These are phyloP conservation scores for Suillus subalutaceus DNA, from an alignment of 768 basidiomycete species.

Conservation along the genomic window DNA sequence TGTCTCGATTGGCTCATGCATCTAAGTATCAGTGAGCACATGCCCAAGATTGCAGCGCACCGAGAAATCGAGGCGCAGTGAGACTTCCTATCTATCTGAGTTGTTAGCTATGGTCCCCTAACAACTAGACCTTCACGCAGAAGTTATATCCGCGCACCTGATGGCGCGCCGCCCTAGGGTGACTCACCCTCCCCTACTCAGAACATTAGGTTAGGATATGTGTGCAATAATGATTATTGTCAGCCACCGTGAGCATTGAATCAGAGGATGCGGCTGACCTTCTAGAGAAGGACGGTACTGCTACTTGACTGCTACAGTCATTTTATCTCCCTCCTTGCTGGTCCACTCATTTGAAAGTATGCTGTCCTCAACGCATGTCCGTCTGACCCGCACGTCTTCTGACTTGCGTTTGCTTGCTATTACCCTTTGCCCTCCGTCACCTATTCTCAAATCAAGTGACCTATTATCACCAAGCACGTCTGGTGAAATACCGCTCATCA, in stretches of 20 bases:
- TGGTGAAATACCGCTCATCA: slow-evolving; percentile 55
- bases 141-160: no score
- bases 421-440: slow-evolving; percentile 46
- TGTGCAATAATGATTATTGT: background rate
- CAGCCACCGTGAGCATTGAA: background rate
- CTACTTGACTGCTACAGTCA: slow-evolving; percentile 7
- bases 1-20: no score
- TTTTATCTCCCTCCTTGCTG: background rate
- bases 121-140: no score
- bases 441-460: slow-evolving; percentile 43
- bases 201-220: no score
- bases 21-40: no score
- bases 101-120: no score
- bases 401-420: slow-evolving; percentile 41
- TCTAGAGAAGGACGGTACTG: slow-evolving; percentile 16
- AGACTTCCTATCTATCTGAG: no score
- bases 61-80: no score
- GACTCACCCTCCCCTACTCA: no score
- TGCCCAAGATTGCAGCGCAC: no score
- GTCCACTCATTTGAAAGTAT: background rate
- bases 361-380: slow-evolving; percentile 22
- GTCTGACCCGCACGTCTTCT: slow-evolving; percentile 44
- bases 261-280: slow-evolving; percentile 6
- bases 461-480: slow-evolving; percentile 42
- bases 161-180: no score